Base-by-base conservation (phyloP, 352 stramenopile species). In the Phytophthora hybrid region DNA sequence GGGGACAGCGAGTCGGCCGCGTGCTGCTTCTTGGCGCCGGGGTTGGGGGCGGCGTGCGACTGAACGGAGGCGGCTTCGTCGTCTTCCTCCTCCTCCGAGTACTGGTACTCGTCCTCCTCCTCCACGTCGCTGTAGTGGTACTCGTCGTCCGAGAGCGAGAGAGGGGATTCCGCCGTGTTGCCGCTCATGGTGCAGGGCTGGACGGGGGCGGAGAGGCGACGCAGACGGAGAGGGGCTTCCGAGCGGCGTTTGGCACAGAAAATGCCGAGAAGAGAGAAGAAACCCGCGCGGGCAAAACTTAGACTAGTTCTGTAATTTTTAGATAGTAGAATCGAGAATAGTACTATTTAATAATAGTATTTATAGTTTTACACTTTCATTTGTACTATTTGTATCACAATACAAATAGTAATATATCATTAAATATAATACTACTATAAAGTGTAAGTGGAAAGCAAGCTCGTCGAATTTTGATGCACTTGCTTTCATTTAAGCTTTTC, bases 71-170 rank as follows among this genome's bases (percentile, higher is more conserved):
- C 74, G 18, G 51, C 63, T 9, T 68, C 77, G 34, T 83, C 75
- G 19, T 73, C 77, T 19, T 87, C 82, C 37, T 41, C 34, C 9
- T 92, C 85, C 41, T 93, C 86, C 59, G 85, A 90, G 74, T 91
- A 89, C 55, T 87, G 75, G 62, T 92, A 90, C 44, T 92, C 84
- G 26, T 91, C 85, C 26, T 93, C 82, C 19, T 90, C 82, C 58
- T 90, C 84, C 72, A 93, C 66, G 69, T 95, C 87, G 69, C 87
- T 94, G 78, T 94, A 94, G 74, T 93, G 87, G 66, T 95, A 94
- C 64, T 95, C 87, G 61, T 95, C 88, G 67, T 93, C 85, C 56
- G 85, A 93, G 47, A 85, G 81, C 51, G 84, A 89, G 51, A 82
- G 77, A 49, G 78, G 62, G 26, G 65, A 29, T 11, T 70, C 61